A percentile compares a stretch with the other conserved stretches of the same genome.
phyloP scores from a whole-genome alignment of 1,139 yeast species.

The Kodamaea arcana region DNA sequence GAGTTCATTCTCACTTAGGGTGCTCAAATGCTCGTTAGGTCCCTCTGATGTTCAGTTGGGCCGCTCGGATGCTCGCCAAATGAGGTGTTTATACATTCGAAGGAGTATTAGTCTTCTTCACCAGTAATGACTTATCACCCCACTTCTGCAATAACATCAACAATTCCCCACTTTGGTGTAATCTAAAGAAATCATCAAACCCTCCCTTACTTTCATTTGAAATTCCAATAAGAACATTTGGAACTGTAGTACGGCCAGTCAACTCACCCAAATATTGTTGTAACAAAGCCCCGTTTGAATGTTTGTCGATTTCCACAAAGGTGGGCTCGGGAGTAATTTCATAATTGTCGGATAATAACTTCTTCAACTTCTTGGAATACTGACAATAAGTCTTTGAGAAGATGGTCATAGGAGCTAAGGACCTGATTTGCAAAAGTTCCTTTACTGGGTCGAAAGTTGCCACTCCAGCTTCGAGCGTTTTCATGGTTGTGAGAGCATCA shows the following conservation, averaged over 20 bases:
- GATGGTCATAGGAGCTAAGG: conserved; percentile 64
- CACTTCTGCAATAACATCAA: conserved; percentile 49
- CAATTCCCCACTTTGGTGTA: conserved; percentile 56
- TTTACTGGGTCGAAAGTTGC: conserved; percentile 52
- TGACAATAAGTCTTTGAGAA: conserved; percentile 76
- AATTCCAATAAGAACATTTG: conserved; percentile 63
- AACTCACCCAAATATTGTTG: conserved; percentile 55
- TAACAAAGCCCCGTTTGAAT: conserved; percentile 58
- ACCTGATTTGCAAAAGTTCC: conserved; percentile 56
- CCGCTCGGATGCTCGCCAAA: too few relatives aligned
- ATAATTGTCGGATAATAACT: conserved; percentile 59
- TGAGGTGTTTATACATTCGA: too few relatives aligned
- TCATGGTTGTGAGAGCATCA: conserved; percentile 6
- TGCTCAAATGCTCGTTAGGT: too few relatives aligned
- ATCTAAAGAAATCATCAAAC: conserved; percentile 66
- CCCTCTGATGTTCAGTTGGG: too few relatives aligned
- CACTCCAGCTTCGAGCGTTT: conserved; percentile 3
- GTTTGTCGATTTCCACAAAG: conserved; percentile 79
- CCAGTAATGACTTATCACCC: conserved; percentile 58
- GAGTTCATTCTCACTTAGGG: too few relatives aligned
- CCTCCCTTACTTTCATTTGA: conserved; percentile 61
- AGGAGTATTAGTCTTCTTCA: conserved; percentile 53
- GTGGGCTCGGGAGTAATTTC: conserved; percentile 67
- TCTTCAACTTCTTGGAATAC: conserved; percentile 66
- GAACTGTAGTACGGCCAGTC: conserved; percentile 67